Percentiles rank a stretch among this genome's conserved stretches.
phyloP scores from a whole-genome alignment of 805 yeast species.

The Monosporozyma servazzii region DNA sequence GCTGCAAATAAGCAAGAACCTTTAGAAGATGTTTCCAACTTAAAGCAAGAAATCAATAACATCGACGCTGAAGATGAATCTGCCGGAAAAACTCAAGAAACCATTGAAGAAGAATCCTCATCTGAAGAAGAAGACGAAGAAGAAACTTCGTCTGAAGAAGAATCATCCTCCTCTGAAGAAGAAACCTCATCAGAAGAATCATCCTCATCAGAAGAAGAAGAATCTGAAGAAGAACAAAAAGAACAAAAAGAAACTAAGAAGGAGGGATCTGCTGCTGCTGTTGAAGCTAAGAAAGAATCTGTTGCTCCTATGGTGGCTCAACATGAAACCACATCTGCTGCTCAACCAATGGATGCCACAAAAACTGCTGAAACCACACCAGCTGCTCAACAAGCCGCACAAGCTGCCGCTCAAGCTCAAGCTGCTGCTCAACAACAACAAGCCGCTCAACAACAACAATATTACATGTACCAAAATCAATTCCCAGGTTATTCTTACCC shows the following conservation, averaged over 20 bases:
- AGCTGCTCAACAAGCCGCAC: slow-evolving; percentile 14
- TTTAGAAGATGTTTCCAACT: slow-evolving; percentile 20
- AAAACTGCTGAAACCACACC: slow-evolving; percentile 1
- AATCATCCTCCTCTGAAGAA: slow-evolving; percentile 3
- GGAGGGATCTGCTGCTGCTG: slow-evolving; percentile 6
- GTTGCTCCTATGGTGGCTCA: slow-evolving; percentile 4
- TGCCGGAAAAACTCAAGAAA: neutral
- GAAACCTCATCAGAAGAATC: slow-evolving; percentile 2
- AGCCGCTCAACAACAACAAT: slow-evolving; percentile 28
- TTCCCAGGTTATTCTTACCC: slow-evolving; percentile 32
- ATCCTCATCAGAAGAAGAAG: slow-evolving; percentile 4
- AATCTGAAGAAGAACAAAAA: slow-evolving; percentile 1
- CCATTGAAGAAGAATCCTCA: slow-evolving; percentile 2
- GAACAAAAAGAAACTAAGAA: slow-evolving; percentile 4
- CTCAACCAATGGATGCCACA: neutral
- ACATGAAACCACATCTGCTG: slow-evolving; percentile 12
- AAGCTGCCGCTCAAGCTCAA: slow-evolving; percentile 15
- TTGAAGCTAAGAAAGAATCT: too few species aligned
- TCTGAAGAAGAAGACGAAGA: slow-evolving; percentile 4
- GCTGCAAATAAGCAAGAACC: slow-evolving; percentile 11
- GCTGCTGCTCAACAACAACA: slow-evolving; percentile 7
- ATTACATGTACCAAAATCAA: slow-evolving; percentile 31
- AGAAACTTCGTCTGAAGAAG: slow-evolving; percentile 1
- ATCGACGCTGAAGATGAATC: slow-evolving; percentile 3
- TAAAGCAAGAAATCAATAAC: slow-evolving; percentile 30